Evolutionary conservation across 192 early-diverging fungal species (phyloP), one percentile per base, ranked within the genome.

Genomic region (Irineochytrium annulatum): DNA sequence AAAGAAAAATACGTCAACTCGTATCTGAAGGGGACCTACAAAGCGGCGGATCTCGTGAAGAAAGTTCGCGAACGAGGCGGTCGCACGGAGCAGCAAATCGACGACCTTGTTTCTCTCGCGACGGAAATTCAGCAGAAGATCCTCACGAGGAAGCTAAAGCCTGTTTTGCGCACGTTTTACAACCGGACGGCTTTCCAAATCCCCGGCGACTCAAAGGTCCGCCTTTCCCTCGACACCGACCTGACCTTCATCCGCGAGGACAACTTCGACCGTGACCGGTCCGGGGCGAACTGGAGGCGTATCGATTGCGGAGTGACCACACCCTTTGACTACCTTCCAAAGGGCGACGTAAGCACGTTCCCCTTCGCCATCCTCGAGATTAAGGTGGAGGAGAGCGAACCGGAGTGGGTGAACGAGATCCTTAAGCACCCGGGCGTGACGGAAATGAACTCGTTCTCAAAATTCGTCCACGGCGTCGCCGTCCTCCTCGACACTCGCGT

Each of bases 141-240:
- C 14, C 59, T 59, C 20, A 70, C 79, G 31, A 89, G 86, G 75
- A 73, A 77, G 16, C 74, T 91, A 52, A 79, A 75, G 55, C 88
- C 86, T 52, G 78, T 90, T 3, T 71, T 95, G 62, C 82, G 96
- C 45, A 90, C 93, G 0, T 91, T 93, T 60, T 97, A 97, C 78
- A 95, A 96, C 73, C 88, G 97, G 57, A 96, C 93, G 13, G 95
- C 97, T 6, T 99, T 99, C 78, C 97, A 99, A 72, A 77, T 97
- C 24, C 97, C 97, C 3, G 94, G 91, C 22, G 95, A 99, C 76
- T 84, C 91, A 6, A 80, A 89, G 20, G 87, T 97, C 46, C 86
- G 97, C 39, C 87, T 99, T 22, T 93, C 92, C 20, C 77, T 99
- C 2, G 97, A 99, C 71, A 94, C 94, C 0, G 92, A 99, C 62